Conservation (phyloP, 1,139 yeast species). For the Taphrina wiesneri region DNA sequence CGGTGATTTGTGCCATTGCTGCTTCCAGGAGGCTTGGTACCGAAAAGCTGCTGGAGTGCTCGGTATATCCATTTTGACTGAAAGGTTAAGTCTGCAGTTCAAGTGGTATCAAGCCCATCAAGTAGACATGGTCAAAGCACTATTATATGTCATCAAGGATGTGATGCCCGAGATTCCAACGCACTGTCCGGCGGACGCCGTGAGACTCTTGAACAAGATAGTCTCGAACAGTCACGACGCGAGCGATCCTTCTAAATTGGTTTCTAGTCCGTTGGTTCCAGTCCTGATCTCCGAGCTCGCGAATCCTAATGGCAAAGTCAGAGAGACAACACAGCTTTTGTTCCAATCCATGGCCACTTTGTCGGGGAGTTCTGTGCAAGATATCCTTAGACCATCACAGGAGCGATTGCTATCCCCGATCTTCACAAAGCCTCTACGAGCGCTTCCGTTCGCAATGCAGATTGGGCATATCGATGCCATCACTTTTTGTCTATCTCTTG, state of each 20-base stretch:
- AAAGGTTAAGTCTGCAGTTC: constrained; percentile 66
- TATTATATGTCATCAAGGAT: constrained; percentile 86
- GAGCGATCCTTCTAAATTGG: constrained; percentile 20
- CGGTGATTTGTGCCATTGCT: constrained; percentile 81
- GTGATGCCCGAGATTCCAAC: constrained; percentile 87
- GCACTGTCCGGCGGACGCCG: constrained; percentile 71
- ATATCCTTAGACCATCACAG: constrained; percentile 79
- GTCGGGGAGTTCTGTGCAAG: constrained; percentile 67
- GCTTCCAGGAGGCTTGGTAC: constrained; percentile 85
- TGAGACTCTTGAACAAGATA: constrained; percentile 62
- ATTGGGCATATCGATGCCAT: constrained; percentile 97
- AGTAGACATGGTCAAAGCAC: constrained; percentile 78
- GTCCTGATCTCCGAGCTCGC: constrained; percentile 88
- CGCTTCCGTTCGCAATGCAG: constrained; percentile 97
- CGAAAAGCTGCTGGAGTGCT: constrained; percentile 84
- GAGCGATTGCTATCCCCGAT: constrained; percentile 84
- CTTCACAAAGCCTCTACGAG: constrained; percentile 93
- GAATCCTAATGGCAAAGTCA: constrained; percentile 77
- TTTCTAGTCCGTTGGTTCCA: constrained; percentile 46
- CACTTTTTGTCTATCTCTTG: constrained; percentile 79
- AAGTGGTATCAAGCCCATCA: constrained; percentile 76
- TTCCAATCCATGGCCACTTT: constrained; percentile 67
- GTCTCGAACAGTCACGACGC: constrained; percentile 61
- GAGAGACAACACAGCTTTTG: constrained; percentile 78
- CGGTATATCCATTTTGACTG: constrained; percentile 73